phyloP scores from a whole-genome alignment of 306 rosid species.

The Calophaca sinica region DNA sequence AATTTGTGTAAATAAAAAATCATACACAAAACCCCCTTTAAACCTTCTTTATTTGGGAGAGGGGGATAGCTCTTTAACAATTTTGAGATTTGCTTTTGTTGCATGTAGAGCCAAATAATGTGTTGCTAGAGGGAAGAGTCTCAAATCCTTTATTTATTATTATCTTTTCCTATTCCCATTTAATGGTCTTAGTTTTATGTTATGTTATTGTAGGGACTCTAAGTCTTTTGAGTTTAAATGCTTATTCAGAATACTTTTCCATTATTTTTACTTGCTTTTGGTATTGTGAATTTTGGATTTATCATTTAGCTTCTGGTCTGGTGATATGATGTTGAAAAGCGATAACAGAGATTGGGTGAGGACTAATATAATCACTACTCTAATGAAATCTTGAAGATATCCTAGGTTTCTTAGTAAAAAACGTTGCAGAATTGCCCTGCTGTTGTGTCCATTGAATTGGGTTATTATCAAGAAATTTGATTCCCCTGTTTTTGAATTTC shows the following conservation, averaged over 20 bases:
- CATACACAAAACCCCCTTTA: too few relatives aligned
- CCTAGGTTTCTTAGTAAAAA: not conserved
- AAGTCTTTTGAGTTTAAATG: conserved; percentile 35
- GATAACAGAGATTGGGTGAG: too few relatives aligned
- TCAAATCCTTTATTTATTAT: conserved; percentile 43
- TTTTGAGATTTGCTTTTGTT: conserved; percentile 60
- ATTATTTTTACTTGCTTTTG: conserved; percentile 2
- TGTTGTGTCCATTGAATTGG: not conserved
- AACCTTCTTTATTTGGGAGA: too few relatives aligned
- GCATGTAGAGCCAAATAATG: conserved; percentile 39
- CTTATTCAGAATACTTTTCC: conserved; percentile 41
- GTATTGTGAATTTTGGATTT: not conserved
- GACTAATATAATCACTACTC: not conserved
- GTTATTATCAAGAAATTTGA: not conserved
- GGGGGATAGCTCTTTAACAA: too few relatives aligned
- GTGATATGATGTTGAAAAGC: too few relatives aligned
- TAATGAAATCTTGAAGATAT: not conserved
- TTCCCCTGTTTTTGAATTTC: not conserved
- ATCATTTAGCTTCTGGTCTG: too few relatives aligned
- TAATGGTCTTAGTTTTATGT: conserved; percentile 8
- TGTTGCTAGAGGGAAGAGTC: conserved; percentile 51
- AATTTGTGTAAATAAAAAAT: too few relatives aligned
- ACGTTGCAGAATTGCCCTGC: conserved; percentile 3
- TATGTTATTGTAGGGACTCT: conserved; percentile 48
- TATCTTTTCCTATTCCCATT: not conserved